Evolutionary conservation across 1,284 basidiomycete species (phyloP), one percentile per base, ranked within the genome.

Genomic region (Naganishia sp.): DNA sequence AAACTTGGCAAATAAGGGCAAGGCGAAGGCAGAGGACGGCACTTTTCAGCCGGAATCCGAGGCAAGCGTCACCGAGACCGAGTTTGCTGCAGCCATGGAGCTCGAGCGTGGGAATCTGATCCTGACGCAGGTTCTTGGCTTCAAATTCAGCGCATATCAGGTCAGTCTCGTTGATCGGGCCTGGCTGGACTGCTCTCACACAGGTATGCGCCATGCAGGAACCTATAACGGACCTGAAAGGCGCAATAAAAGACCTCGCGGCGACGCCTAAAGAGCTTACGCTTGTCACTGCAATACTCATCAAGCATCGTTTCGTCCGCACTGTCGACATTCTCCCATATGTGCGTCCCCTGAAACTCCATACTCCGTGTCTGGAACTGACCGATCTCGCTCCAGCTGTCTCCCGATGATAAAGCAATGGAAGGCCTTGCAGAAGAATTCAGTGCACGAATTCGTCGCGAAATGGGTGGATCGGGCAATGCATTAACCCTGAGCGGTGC

Each of bases 71-170:
- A 71, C 25, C 58, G 69, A 23, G 31, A 79, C 76, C 69, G 75
- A 72, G 32, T 80, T 75, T 70, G 76, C 71, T 67, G 73, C 70
- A 58, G 82, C 77, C 77, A 72, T 81, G 11, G 74, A 82, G 73
- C 72, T 72, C 50, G 79, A 71, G 79, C 84, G 69, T 76, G 89
- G 71, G 80, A 87, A 79, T 68, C 69, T 74, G 54, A 88, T 93
- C 17, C 82, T 95, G 69, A 90, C 92, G 10, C 92, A 97, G 78
- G 88, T 98, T 1, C 82, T 99, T 15, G 95, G 95, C 23, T 98
- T 98, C 84, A 98, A 99, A 77, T 96, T 96, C 74, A 84, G 84
- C 11, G 88, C 90, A 77, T 97, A 95, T 79, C 88, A 92, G 80
- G 90, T 90, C 70, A 63, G 84, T 73, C 42, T 11, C 9, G 23